Evolutionary conservation across 495 filamentous ascomycete species (phyloP), one percentile per base, ranked within the genome.

Genomic region (Wilcoxina mikolae): DNA sequence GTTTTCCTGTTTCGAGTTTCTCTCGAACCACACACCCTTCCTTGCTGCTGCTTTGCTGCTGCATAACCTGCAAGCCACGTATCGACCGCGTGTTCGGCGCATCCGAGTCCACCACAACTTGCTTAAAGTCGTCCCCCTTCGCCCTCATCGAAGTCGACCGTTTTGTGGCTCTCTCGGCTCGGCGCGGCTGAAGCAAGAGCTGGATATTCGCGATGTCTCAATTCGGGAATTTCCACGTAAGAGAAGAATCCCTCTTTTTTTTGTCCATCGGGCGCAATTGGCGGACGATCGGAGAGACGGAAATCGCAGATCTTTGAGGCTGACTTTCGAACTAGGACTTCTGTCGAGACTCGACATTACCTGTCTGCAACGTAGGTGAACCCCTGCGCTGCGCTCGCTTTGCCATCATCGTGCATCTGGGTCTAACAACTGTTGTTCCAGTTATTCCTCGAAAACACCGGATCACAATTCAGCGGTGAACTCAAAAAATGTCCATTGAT

Each of bases 271-370:
- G 9, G 18, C 46, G 25, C n/a, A n/a, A 28, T 28, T 7, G 9
- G 18, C 17, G 9, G 10, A 29, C 10, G 10, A 50, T 28, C 17
- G 4, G 17, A 20, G 2, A 35, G 29, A 20, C 4, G n/a, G 38
- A 24, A 24, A 50, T 9, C 10, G 18, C 20, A 50, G 46, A 50
- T 4, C 10, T 10, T n/a, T n/a, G n/a, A n/a, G 20, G 33, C 51
- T 24, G 59, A 29, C 48, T 44, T 48, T 38, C 59, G 62, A 48
- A 60, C 68, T 62, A 94, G 85, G 73, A 91, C 71, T 95, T 99
- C 68, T 99, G 91, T 80, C 83, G 84, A 63, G 87, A 95, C 73
- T 88, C 88, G 58, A 95, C 90, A 58, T 75, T 99, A 65, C 91
- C 91, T 58, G 79, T 94, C 59, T 95, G 89, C 78, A 95, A 95